Percentiles rank a stretch among this genome's conserved stretches.
Evolutionary conservation across 495 filamentous ascomycete genomes (phyloP).

Genomic region (Rostrohypoxylon terebratum): DNA sequence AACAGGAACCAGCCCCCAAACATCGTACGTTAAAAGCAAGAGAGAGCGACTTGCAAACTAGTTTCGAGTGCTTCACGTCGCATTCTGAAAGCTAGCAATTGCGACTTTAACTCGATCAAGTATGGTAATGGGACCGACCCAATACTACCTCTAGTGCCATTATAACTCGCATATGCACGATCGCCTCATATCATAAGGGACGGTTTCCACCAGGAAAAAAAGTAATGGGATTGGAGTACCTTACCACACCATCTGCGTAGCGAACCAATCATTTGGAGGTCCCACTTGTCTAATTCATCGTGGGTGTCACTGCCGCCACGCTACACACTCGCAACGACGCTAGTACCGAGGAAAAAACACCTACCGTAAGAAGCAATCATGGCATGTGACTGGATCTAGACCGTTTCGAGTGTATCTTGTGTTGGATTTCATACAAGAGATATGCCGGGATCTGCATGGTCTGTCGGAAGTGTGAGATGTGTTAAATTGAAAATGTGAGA

Average conservation of each 20-base stretch:
- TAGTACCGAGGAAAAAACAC: constrained; percentile 21
- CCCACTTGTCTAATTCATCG: constrained; percentile 23
- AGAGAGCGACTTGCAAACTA: neutral
- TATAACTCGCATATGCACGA: constrained; percentile 33
- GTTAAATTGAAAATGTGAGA: neutral
- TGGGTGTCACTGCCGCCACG: constrained; percentile 22
- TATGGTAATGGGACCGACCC: constrained; percentile 21
- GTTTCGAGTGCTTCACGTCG: constrained; percentile 7
- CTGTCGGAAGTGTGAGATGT: constrained; percentile 1
- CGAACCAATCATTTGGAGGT: constrained; percentile 27
- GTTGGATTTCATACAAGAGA: constrained; percentile 25
- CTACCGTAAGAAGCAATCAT: constrained; percentile 38
- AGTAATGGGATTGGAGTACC: constrained; percentile 11
- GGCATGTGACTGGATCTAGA: constrained; percentile 36
- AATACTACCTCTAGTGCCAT: neutral
- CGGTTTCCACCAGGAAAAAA: constrained; percentile 7
- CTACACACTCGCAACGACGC: neutral
- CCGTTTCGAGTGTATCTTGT: constrained; percentile 30
- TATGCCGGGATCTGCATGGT: constrained; percentile 40
- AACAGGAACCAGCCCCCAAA: neutral
- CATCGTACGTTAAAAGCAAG: neutral
- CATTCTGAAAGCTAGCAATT: constrained; percentile 15
- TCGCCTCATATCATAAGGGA: constrained; percentile 33
- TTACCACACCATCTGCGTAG: neutral
- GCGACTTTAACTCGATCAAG: constrained; percentile 22